Conservation (phyloP, 2,329 filamentous ascomycete genomes). For the Fonsecaea erecta region DNA sequence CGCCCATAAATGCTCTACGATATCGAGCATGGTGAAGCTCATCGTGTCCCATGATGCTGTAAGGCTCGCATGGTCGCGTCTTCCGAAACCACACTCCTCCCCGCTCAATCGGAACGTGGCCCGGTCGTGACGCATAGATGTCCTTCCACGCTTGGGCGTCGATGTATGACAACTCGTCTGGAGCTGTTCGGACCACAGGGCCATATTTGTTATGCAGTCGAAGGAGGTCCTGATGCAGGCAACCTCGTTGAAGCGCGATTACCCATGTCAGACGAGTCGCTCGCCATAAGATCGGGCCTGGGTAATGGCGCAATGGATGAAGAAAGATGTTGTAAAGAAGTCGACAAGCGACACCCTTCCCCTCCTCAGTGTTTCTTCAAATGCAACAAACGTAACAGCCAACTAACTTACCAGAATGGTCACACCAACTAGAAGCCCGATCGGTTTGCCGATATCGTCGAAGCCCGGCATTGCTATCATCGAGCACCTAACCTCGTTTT, state of each 20-base stretch:
- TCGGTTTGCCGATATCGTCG: neutral
- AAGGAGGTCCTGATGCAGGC: conserved; percentile 46
- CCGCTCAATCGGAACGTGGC: conserved; percentile 1
- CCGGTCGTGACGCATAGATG: conserved; percentile 38
- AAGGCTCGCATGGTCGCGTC: neutral
- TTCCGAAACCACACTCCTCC: conserved; percentile 15
- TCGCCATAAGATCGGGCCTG: conserved; percentile 44
- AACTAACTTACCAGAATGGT: neutral
- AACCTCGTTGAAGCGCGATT: conserved; percentile 41
- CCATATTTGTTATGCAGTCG: conserved; percentile 29
- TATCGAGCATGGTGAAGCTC: conserved; percentile 38
- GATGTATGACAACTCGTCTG: conserved; percentile 46
- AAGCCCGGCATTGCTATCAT: neutral
- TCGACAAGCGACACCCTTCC: neutral
- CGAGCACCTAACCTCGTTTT: neutral
- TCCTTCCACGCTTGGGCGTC: conserved; percentile 41
- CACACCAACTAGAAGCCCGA: neutral
- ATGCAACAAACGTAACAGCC: neutral
- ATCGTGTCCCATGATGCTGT: conserved; percentile 18
- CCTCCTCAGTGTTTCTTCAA: neutral
- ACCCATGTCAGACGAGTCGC: conserved; percentile 36
- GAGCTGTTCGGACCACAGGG: conserved; percentile 46
- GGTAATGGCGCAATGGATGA: conserved; percentile 38
- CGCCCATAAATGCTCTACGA: conserved; percentile 44
- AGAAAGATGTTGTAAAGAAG: conserved; percentile 36